Percentiles rank a stretch among this genome's conserved stretches.
These are phyloP conservation scores for Tympanopsis confertula DNA, from an alignment of 2,329 filamentous ascomycete genomes.

Conservation along the genomic window DNA sequence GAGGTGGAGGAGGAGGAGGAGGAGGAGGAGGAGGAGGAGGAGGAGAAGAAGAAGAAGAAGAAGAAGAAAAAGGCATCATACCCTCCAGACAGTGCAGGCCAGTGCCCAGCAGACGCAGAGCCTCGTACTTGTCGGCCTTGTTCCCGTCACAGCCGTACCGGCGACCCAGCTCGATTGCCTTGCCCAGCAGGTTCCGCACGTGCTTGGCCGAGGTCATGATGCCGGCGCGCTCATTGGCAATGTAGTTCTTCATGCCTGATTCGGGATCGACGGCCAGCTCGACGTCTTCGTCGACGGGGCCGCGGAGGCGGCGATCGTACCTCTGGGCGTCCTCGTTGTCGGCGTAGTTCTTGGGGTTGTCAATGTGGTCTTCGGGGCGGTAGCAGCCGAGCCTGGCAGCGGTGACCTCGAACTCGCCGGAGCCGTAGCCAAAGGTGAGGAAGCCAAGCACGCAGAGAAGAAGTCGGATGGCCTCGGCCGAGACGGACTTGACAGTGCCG, in stretches of 20 bases:
- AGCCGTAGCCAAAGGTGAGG: conserved; percentile 75
- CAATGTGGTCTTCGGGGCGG: conserved; percentile 72
- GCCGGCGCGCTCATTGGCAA: conserved; percentile 67
- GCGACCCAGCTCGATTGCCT: conserved; percentile 70
- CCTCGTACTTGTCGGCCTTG: conserved; percentile 75
- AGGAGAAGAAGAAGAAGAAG: background rate
- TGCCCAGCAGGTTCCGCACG: conserved; percentile 60
- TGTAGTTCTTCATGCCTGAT: conserved; percentile 84
- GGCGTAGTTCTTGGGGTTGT: conserved; percentile 71
- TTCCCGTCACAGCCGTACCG: conserved; percentile 54
- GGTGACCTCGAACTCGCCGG: conserved; percentile 77
- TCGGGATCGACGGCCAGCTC: conserved; percentile 70
- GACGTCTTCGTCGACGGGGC: conserved; percentile 64
- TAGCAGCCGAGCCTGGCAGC: conserved; percentile 70
- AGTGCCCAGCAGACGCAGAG: conserved; percentile 74
- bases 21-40: background rate
- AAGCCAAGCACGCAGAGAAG: conserved; percentile 83
- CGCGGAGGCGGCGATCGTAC: conserved; percentile 72
- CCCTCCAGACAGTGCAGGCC: conserved; percentile 80
- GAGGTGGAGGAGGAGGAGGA: conserved; percentile 3
- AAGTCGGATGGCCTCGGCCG: conserved; percentile 80
- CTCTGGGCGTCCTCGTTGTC: conserved; percentile 76
- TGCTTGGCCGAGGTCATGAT: conserved; percentile 76
- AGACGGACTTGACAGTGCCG: conserved; percentile 81
- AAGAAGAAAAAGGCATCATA: conserved; percentile 14